Conservation (phyloP, 805 yeast genomes). For the Candida boidinii region DNA sequence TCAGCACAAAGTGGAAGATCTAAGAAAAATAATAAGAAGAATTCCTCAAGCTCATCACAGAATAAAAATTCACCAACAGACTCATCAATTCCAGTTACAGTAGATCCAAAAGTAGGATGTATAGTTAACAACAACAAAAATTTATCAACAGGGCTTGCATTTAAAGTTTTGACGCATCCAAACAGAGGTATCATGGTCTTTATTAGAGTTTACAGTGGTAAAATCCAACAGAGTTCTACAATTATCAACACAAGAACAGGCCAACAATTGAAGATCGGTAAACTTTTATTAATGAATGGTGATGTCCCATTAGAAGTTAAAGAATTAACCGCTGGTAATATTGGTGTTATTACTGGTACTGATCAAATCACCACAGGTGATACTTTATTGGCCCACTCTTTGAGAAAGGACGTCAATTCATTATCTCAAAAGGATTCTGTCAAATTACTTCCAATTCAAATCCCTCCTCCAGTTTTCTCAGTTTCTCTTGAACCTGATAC, state of each 20-base stretch:
- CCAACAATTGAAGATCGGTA: conserved; percentile 54
- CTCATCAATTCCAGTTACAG: conserved; percentile 21
- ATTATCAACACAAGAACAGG: conserved; percentile 66
- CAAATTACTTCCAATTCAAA: conserved; percentile 61
- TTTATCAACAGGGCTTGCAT: conserved; percentile 73
- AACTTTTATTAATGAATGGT: conserved; percentile 79
- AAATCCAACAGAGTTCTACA: conserved; percentile 49
- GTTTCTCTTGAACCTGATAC: conserved; percentile 77
- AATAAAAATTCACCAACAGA: conserved; percentile 7
- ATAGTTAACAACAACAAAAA: conserved; percentile 49
- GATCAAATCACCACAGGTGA: conserved; percentile 83
- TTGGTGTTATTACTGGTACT: conserved; percentile 80
- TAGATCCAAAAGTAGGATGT: conserved; percentile 38
- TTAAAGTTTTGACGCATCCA: conserved; percentile 84
- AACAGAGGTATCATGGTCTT: conserved; percentile 77
- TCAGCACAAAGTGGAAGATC: conserved; percentile 1
- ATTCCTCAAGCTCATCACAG: no score
- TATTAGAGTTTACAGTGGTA: conserved; percentile 84
- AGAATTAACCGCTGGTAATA: conserved; percentile 64
- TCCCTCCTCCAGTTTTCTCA: conserved; percentile 92
- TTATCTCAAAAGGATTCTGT: conserved; percentile 31
- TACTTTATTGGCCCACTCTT: conserved; percentile 61
- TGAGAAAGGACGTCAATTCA: conserved; percentile 31
- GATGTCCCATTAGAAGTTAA: conserved; percentile 70
- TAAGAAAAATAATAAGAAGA: conserved; percentile 13